phyloP scores from a whole-genome alignment of 2,329 filamentous ascomycete species.

The Didymella segeticola region DNA sequence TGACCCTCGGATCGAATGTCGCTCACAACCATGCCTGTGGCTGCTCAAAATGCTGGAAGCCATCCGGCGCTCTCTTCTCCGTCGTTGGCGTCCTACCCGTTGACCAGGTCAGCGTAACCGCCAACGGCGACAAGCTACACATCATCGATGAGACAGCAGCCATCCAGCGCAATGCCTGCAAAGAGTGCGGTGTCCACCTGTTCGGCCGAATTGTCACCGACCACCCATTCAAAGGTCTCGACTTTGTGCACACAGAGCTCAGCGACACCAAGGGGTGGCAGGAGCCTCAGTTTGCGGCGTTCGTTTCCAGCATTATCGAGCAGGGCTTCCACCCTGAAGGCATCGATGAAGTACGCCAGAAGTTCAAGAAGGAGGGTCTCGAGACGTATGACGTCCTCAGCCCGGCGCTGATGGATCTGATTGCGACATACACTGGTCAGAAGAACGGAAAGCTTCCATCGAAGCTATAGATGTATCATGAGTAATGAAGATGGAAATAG shows the following conservation, averaged over 20 bases:
- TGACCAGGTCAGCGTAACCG: constrained; percentile 62
- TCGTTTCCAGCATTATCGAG: constrained; percentile 72
- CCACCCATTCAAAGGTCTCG: constrained; percentile 72
- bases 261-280: constrained; percentile 70
- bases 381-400: constrained; percentile 69
- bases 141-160: constrained; percentile 62
- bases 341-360: constrained; percentile 62
- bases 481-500: neutral
- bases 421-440: constrained; percentile 60
- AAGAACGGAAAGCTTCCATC: constrained; percentile 46
- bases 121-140: constrained; percentile 64
- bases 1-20: constrained; percentile 65
- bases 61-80: constrained; percentile 67
- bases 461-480: constrained; percentile 26
- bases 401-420: constrained; percentile 67
- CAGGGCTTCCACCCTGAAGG: constrained; percentile 65
- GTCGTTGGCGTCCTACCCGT: constrained; percentile 67
- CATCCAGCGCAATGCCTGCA: constrained; percentile 60
- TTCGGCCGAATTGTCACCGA: constrained; percentile 70
- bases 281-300: constrained; percentile 73
- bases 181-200: constrained; percentile 63
- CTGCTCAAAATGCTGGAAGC: constrained; percentile 77
- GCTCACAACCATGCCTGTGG: constrained; percentile 74
- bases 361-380: constrained; percentile 63
- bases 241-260: constrained; percentile 72